Evolutionary conservation across 148 eudicot genomes (phyloP).

Genomic region (Rhododendron simsii): DNA sequence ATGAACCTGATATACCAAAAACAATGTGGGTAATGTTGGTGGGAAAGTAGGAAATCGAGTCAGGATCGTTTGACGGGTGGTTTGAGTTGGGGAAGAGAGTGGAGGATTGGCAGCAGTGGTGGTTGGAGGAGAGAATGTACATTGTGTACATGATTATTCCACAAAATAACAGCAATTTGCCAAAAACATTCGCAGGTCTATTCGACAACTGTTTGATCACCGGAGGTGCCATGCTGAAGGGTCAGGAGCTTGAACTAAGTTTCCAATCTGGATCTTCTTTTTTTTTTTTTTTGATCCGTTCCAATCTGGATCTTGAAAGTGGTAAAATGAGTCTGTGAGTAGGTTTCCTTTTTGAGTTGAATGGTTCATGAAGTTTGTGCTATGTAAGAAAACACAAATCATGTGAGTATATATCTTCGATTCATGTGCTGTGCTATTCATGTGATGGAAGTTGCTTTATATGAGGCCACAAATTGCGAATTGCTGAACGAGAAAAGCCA

Average conservation of each 20-base stretch:
- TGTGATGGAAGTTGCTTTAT: not conserved
- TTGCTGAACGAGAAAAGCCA: not conserved
- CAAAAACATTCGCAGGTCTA: constrained; percentile 12
- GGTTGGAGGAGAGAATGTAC: constrained; percentile 18
- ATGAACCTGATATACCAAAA: constrained; percentile 47
- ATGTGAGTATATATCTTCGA: not conserved
- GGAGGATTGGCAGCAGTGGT: constrained; percentile 15
- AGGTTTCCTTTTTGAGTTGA: not conserved
- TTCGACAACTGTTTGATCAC: constrained; percentile 6
- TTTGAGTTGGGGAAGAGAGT: not conserved
- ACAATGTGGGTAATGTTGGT: constrained; percentile 50
- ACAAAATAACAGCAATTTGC: constrained; percentile 25
- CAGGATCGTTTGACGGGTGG: not conserved
- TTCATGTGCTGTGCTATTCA: not conserved
- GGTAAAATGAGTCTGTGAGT: not conserved
- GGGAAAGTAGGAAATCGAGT: not conserved
- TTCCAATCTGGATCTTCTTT: not conserved
- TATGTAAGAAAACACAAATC: not conserved
- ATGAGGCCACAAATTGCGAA: not conserved
- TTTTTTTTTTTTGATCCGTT: too few relatives aligned
- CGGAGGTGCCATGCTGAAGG: not conserved
- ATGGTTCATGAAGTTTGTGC: not conserved
- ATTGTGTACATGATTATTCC: constrained; percentile 24
- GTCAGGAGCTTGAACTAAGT: not conserved
- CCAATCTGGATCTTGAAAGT: not conserved